Conservation (phyloP, 2,329 filamentous ascomycete genomes). For the Fusarium sp. region DNA sequence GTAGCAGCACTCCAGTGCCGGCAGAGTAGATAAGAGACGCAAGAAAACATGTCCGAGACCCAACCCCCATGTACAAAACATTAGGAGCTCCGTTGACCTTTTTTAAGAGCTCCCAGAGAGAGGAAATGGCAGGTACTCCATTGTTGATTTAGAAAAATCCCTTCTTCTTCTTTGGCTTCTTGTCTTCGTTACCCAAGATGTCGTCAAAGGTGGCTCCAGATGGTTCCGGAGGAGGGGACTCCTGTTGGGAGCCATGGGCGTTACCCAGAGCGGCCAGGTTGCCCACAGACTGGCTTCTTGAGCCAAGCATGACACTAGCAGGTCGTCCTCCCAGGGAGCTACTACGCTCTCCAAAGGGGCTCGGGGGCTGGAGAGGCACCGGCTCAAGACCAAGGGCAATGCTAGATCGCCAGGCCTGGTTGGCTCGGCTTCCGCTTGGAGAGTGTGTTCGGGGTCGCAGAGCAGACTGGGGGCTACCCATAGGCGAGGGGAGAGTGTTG, state of each 20-base stretch:
- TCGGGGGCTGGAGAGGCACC: slow-evolving; percentile 53
- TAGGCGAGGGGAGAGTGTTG: slow-evolving; percentile 43
- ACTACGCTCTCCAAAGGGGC: slow-evolving; percentile 49
- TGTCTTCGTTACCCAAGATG: slow-evolving; percentile 54
- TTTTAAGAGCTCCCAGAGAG: slow-evolving; percentile 11
- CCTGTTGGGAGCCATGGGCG: slow-evolving; percentile 23
- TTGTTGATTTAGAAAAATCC: slow-evolving; percentile 52
- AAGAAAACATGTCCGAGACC: slow-evolving; percentile 10
- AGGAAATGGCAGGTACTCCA: background rate
- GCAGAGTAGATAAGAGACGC: slow-evolving; percentile 2
- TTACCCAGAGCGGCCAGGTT: slow-evolving; percentile 49
- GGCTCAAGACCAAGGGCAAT: slow-evolving; percentile 59
- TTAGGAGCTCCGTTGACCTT: background rate
- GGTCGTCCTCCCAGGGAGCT: slow-evolving; percentile 52
- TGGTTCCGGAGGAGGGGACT: slow-evolving; percentile 38
- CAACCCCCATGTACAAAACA: slow-evolving; percentile 21
- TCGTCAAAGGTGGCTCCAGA: slow-evolving; percentile 62
- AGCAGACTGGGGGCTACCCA: slow-evolving; percentile 48
- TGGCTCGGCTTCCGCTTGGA: slow-evolving; percentile 50
- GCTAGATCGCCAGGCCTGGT: slow-evolving; percentile 55
- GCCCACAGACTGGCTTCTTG: slow-evolving; percentile 50
- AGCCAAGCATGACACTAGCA: slow-evolving; percentile 48
- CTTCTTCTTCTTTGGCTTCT: slow-evolving; percentile 55
- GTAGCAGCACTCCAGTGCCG: slow-evolving; percentile 10
- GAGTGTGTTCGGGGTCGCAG: slow-evolving; percentile 56